A percentile compares a stretch with the other conserved stretches of the same genome.
Conservation (phyloP, 148 eudicot species). For the Chenopodium suecicum region DNA sequence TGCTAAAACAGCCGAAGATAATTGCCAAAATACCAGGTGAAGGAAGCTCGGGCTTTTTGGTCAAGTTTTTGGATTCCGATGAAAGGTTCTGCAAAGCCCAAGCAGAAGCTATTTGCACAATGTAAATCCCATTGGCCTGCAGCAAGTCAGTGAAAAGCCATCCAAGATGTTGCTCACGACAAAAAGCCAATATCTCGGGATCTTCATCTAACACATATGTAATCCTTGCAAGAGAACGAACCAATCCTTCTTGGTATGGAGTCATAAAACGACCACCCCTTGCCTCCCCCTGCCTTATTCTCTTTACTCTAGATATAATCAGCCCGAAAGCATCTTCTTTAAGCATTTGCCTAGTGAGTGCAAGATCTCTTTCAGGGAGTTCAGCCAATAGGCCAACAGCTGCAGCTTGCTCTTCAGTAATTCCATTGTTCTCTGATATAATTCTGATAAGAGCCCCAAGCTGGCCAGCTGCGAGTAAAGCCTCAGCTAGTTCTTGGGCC, state of each 20-base stretch:
- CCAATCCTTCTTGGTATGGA: constrained; percentile 79
- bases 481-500: constrained; percentile 70
- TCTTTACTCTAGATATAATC: constrained; percentile 48
- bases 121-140: constrained; percentile 65
- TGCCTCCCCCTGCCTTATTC: constrained; percentile 66
- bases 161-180: constrained; percentile 58
- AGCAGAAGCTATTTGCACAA: constrained; percentile 82
- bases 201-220: constrained; percentile 65
- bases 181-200: constrained; percentile 49
- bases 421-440: constrained; percentile 45
- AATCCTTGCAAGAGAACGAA: constrained; percentile 64
- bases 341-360: constrained; percentile 64
- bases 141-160: constrained; percentile 62
- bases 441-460: constrained; percentile 67
- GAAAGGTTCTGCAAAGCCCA: constrained; percentile 77
- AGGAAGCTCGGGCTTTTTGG: constrained; percentile 50
- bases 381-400: constrained; percentile 78
- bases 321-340: constrained; percentile 52
- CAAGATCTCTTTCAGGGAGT: constrained; percentile 63
- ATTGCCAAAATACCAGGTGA: constrained; percentile 47
- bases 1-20: constrained; percentile 59
- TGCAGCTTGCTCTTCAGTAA: constrained; percentile 81
- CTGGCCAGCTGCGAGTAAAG: constrained; percentile 67
- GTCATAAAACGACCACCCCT: constrained; percentile 69
- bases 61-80: constrained; percentile 54